phyloP scores from a whole-genome alignment of 1,284 basidiomycete genomes.

The Microbotryum silenes-acaulis region DNA sequence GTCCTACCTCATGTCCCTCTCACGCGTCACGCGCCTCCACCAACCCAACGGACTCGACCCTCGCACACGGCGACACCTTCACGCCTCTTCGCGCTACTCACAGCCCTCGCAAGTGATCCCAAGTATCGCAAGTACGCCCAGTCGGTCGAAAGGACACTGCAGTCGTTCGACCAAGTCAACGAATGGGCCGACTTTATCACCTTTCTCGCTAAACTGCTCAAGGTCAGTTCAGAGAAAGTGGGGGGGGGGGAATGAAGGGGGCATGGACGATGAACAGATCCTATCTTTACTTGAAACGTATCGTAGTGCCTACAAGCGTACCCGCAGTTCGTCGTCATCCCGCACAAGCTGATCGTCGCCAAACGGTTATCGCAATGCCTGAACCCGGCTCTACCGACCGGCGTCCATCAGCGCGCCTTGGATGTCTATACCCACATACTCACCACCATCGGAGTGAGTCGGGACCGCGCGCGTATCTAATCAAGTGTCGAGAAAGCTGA shows the following conservation, averaged over 20 bases:
- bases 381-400: conserved; percentile 91
- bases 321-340: conserved; percentile 89
- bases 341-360: conserved; percentile 84
- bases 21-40: too few species aligned
- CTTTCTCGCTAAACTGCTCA: conserved; percentile 88
- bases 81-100: background rate
- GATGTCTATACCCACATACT: conserved; percentile 93
- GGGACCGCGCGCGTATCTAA: background rate
- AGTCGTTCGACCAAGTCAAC: conserved; percentile 89
- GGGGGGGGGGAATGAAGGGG: too few species aligned
- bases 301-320: conserved; percentile 79
- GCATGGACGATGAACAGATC: background rate
- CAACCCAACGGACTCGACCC: background rate
- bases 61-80: background rate
- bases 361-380: conserved; percentile 94
- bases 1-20: background rate
- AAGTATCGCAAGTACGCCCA: conserved; percentile 92
- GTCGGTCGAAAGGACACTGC: conserved; percentile 84
- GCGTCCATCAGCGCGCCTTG: conserved; percentile 90
- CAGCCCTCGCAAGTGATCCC: conserved; percentile 52
- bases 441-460: conserved; percentile 72
- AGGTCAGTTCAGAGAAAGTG: conserved; percentile 51
- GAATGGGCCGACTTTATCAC: conserved; percentile 99
- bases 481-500: background rate
- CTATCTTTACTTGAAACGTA: background rate